phyloP scores from a whole-genome alignment of 805 yeast genomes.

The Yarrowia sp. region DNA sequence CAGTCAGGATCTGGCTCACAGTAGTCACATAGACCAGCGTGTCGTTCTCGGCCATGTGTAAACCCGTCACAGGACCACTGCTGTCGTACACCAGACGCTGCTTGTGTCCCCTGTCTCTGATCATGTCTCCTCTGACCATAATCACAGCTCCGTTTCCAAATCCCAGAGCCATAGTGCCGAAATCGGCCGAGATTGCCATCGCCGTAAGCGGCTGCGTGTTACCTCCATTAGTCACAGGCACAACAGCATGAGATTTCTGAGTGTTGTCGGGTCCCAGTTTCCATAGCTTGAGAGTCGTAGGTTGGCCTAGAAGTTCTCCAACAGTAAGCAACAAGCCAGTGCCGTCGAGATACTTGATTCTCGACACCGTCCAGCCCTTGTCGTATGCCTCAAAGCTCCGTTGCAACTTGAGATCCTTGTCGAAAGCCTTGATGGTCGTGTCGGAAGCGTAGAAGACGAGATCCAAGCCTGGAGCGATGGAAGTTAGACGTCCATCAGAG shows the following conservation, averaged over 20 bases:
- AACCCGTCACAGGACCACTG: conserved; percentile 68
- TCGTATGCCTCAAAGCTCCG: conserved; percentile 64
- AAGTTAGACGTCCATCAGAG: conserved; percentile 72
- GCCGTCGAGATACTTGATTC: conserved; percentile 49
- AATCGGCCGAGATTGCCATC: conserved; percentile 52
- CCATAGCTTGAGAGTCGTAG: conserved; percentile 71
- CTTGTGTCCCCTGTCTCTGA: conserved; percentile 85
- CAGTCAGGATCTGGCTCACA: conserved; percentile 64
- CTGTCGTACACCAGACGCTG: conserved; percentile 77
- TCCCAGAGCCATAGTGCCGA: conserved; percentile 70
- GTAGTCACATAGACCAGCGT: conserved; percentile 66
- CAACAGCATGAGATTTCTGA: conserved; percentile 58
- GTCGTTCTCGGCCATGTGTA: conserved; percentile 51
- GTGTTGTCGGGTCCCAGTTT: conserved; percentile 46
- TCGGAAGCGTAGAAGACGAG: conserved; percentile 60
- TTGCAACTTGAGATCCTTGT: conserved; percentile 47
- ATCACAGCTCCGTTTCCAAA: conserved; percentile 82
- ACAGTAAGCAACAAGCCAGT: conserved; percentile 62
- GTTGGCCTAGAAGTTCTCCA: conserved; percentile 67
- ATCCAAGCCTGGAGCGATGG: conserved; percentile 57
- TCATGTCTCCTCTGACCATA: conserved; percentile 79
- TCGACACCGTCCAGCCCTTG: conserved; percentile 60
- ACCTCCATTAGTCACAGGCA: conserved; percentile 63
- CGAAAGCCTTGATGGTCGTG: conserved; percentile 55
- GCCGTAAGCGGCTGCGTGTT: conserved; percentile 79